A percentile compares a stretch with the other conserved stretches of the same genome.
Conservation (phyloP, 768 basidiomycete species). For the Stropharia rugosoannulata region DNA sequence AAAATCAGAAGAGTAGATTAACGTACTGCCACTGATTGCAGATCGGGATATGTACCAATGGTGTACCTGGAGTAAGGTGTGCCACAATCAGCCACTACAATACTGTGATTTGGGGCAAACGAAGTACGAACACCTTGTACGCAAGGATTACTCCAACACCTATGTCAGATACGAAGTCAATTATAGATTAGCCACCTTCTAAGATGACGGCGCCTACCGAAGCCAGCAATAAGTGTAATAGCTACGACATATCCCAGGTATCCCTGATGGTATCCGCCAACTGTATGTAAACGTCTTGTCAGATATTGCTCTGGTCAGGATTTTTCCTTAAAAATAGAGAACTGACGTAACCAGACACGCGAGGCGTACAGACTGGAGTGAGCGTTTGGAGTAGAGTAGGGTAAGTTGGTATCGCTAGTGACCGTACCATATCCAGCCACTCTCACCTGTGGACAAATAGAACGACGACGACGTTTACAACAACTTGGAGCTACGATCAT, state of each 20-base stretch:
- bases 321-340: background rate
- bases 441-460: constrained; percentile 12
- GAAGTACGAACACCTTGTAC: background rate
- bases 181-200: background rate
- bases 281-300: background rate
- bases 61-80: background rate
- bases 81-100: too few relatives aligned
- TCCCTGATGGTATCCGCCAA: constrained; percentile 9
- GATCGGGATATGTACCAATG: background rate
- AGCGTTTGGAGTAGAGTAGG: background rate
- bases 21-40: constrained; percentile 1
- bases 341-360: constrained; percentile 16
- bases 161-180: background rate
- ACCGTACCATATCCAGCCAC: background rate
- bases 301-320: background rate
- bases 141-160: background rate
- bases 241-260: constrained; percentile 1
- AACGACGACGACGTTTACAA: constrained; percentile 12
- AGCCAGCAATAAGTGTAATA: background rate
- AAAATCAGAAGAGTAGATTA: background rate
- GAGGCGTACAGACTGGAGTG: constrained; percentile 11
- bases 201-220: background rate
- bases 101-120: background rate
- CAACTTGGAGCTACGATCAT: constrained; percentile 5
- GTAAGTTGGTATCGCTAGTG: background rate